A percentile compares a stretch with the other conserved stretches of the same genome.
Evolutionary conservation across 805 yeast species (phyloP).

Genomic region (Torulaspora quercuum): DNA sequence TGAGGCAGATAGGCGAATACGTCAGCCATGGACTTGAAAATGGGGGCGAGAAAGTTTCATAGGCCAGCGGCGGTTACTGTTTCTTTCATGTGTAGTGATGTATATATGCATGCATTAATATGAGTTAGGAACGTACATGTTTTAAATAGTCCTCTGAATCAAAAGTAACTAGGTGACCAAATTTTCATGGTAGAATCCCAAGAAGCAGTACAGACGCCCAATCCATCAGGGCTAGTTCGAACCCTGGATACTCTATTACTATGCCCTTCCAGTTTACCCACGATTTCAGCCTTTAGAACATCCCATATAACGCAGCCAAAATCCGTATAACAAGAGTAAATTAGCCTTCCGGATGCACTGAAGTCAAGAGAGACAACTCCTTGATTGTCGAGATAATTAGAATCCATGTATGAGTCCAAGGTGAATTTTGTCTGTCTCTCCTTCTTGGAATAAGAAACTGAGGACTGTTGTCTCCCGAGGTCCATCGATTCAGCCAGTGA

Average conservation of each 20-base stretch:
- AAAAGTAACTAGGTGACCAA: constrained; percentile 48
- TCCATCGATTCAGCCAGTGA: constrained; percentile 26
- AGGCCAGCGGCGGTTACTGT: too few species aligned
- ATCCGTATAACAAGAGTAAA: constrained; percentile 75
- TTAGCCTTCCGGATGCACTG: constrained; percentile 67
- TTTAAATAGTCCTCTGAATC: background rate
- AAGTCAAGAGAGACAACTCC: constrained; percentile 72
- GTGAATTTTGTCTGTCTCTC: constrained; percentile 25
- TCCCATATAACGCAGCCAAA: constrained; percentile 79
- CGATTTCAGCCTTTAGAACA: constrained; percentile 55
- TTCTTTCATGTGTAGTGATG: too few species aligned
- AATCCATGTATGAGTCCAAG: constrained; percentile 21
- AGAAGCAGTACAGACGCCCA: constrained; percentile 72
- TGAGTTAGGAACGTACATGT: background rate
- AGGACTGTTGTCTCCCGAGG: constrained; percentile 10
- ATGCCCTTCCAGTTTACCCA: constrained; percentile 68
- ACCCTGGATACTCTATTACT: constrained; percentile 59
- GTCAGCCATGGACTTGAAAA: constrained; percentile 7
- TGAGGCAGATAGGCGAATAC: constrained; percentile 15
- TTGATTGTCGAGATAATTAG: constrained; percentile 48
- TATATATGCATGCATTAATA: background rate
- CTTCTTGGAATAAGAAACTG: constrained; percentile 26
- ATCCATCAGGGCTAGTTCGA: constrained; percentile 66
- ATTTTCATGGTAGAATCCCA: constrained; percentile 73
- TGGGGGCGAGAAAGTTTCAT: too few species aligned